Evolutionary conservation across 2,329 filamentous ascomycete species (phyloP), one percentile per base, ranked within the genome.

Genomic region (Zasmidium citrigriseum): DNA sequence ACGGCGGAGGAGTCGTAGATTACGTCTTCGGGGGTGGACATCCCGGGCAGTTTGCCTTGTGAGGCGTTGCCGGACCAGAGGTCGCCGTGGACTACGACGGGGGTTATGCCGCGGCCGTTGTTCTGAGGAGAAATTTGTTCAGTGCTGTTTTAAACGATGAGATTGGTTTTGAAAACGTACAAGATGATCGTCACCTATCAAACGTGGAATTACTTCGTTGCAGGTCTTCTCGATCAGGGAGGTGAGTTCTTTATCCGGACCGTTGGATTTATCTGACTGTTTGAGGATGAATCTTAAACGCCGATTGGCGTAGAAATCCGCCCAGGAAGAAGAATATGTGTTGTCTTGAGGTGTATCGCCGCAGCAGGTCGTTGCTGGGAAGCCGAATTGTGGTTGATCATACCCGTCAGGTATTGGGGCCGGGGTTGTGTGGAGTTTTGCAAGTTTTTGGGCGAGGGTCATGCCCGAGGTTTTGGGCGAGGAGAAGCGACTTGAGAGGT

Each of bases 51-150:
- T 45, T 78, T 79, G 0, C 89, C 92, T 2, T 78, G 75, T 11
- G 86, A 85, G 51, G 89, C 86, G 73, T 97, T 97, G 0, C 93
- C 93, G 64, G 86, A 89, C 93, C 93, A 97, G n/a, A 97, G 75
- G 76, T 97, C 93, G 0, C 93, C 93, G 70, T 98, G 93, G 0
- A 96, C 80, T 4, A 96, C 83, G 0, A 95, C 92, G 0, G 93
- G 91, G n/a, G 73, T 78, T 23, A 95, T 81, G 0, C 81, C 83
- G 49, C 84, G 77, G 3, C 83, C 82, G 60, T 77, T 78, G 44
- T 83, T 85, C n/a, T n/a, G n/a, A n/a, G n/a, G n/a, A n/a, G n/a
- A n/a, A n/a, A n/a, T n/a, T n/a, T n/a, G n/a, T n/a, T n/a, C n/a
- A n/a, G n/a, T n/a, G n/a, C n/a, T n/a, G n/a, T n/a, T n/a, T n/a